A percentile compares a stretch with the other conserved stretches of the same genome.
Conservation (phyloP, 1,284 basidiomycete genomes). For the Ceratobasidium sp. region DNA sequence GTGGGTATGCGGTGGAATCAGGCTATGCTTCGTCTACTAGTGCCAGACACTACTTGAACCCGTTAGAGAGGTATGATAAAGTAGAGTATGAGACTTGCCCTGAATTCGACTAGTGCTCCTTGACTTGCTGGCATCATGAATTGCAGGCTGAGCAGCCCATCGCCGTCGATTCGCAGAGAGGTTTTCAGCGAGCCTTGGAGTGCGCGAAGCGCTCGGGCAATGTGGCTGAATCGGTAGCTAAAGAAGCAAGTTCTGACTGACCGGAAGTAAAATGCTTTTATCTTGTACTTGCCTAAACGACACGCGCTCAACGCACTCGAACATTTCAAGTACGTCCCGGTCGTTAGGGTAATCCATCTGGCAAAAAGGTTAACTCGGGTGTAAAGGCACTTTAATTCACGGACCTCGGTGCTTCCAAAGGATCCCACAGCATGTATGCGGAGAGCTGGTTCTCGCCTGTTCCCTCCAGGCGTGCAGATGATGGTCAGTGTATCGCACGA, state of each 20-base stretch:
- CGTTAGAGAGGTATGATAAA: not conserved
- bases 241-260: not conserved
- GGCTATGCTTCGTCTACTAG: constrained; percentile 38
- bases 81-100: constrained; percentile 63
- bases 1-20: not conserved
- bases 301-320: constrained; percentile 77
- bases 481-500: constrained; percentile 85
- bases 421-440: constrained; percentile 81
- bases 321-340: constrained; percentile 85
- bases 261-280: not conserved
- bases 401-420: constrained; percentile 84
- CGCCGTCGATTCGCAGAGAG: constrained; percentile 82
- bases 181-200: constrained; percentile 85
- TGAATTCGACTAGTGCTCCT: constrained; percentile 81
- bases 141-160: constrained; percentile 84
- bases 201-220: constrained; percentile 74
- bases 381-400: constrained; percentile 46
- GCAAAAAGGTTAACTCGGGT: not conserved
- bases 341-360: constrained; percentile 96
- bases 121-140: constrained; percentile 81
- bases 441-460: constrained; percentile 66
- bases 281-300: constrained; percentile 71
- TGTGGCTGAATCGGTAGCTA: constrained; percentile 84
- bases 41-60: constrained; percentile 31
- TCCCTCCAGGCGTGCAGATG: constrained; percentile 66